These are phyloP conservation scores for Annulohypoxylon stygium DNA, from an alignment of 495 filamentous ascomycete genomes.

Conservation along the genomic window DNA sequence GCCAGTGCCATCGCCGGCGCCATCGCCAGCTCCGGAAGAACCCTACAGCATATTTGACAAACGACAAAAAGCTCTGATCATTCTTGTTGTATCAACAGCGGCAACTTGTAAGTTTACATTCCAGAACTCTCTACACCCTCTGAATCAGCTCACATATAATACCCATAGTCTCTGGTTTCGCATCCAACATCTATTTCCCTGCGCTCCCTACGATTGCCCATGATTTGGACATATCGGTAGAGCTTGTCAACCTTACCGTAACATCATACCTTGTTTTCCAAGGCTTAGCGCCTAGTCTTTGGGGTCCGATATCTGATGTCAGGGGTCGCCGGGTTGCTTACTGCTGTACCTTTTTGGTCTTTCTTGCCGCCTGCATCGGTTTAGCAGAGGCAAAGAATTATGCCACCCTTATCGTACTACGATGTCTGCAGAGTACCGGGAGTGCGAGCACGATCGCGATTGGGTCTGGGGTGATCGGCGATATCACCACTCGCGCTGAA, in stretches of 20 bases:
- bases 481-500: conserved; percentile 66
- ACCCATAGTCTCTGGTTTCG: conserved; percentile 62
- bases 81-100: conserved; percentile 61
- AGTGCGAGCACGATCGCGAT: conserved; percentile 68
- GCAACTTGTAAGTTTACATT: conserved; percentile 58
- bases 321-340: conserved; percentile 64
- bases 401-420: conserved; percentile 60
- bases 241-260: conserved; percentile 64
- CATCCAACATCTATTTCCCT: conserved; percentile 69
- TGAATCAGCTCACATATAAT: conserved; percentile 20
- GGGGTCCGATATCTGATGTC: conserved; percentile 65
- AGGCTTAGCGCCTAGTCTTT: conserved; percentile 64
- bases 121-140: background rate
- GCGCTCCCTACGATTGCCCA: conserved; percentile 60
- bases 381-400: conserved; percentile 62
- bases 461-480: conserved; percentile 68
- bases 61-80: conserved; percentile 62
- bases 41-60: conserved; percentile 64
- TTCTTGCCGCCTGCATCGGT: conserved; percentile 63
- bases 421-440: conserved; percentile 65
- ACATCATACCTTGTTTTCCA: conserved; percentile 68
- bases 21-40: conserved; percentile 29
- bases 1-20: conserved; percentile 9
- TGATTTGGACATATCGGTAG: conserved; percentile 58
- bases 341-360: conserved; percentile 61